phyloP scores from a whole-genome alignment of 2,329 filamentous ascomycete genomes.

The Alternaria ventricosa region DNA sequence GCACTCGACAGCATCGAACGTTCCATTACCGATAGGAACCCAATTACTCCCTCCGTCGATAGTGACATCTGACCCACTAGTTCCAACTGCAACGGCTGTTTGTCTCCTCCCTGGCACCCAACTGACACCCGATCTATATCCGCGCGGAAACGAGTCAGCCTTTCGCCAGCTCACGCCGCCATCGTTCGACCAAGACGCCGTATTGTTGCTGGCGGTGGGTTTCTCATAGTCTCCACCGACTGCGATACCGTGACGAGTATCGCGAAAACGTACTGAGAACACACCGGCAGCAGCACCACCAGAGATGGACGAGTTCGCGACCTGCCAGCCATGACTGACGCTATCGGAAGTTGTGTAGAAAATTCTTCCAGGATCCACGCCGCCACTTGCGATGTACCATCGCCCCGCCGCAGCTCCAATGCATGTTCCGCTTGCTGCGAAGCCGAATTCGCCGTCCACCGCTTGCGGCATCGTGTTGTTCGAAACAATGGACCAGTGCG shows the following conservation, averaged over 20 bases:
- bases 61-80: constrained; percentile 37
- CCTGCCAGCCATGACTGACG: constrained; percentile 24
- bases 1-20: constrained; percentile 39
- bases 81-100: constrained; percentile 34
- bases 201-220: constrained; percentile 24
- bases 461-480: constrained; percentile 23
- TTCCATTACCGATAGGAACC: constrained; percentile 31
- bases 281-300: constrained; percentile 38
- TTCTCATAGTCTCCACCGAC: constrained; percentile 37
- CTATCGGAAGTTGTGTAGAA: constrained; percentile 20
- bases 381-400: constrained; percentile 38
- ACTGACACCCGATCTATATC: constrained; percentile 34
- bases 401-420: constrained; percentile 34
- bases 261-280: constrained; percentile 36
- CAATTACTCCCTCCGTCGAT: constrained; percentile 36
- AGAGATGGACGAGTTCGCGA: constrained; percentile 25
- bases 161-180: constrained; percentile 30
- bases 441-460: constrained; percentile 30
- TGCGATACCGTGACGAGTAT: constrained; percentile 30
- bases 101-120: constrained; percentile 28
- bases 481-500: constrained; percentile 26
- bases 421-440: constrained; percentile 38
- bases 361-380: constrained; percentile 33
- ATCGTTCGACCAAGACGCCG: constrained; percentile 34
- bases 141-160: constrained; percentile 30